Evolutionary conservation across 2,329 filamentous ascomycete genomes (phyloP), one percentile per base, ranked within the genome.

Genomic region (Cladosporium sp.): DNA sequence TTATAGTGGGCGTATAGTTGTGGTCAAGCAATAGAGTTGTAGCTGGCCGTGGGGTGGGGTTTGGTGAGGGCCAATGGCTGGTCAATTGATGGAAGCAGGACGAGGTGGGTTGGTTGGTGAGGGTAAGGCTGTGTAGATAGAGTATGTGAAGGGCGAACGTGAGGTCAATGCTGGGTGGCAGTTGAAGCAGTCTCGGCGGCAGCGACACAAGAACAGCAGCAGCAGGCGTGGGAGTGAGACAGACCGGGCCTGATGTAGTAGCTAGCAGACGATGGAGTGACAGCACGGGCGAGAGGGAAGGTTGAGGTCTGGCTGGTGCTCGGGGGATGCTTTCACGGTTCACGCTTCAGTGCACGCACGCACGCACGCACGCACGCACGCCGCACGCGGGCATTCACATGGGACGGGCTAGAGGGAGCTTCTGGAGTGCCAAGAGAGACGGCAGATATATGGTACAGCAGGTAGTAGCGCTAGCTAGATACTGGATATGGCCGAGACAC

Each of bases 31-130:
- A 57, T 54, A 57, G 30, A 39, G 30, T 23, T 57, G 59, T 32
- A 14, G 48, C 46, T 28, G 18, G n/a, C 26, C 16, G 26, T 25
- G 25, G 51, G 58, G n/a, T 54, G 30, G 32, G 49, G 32, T 34
- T 46, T 56, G 49, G 59, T 34, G 5, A 51, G 21, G 60, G 34
- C 60, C 60, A 63, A 63, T 63, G 60, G 60, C 60, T 46, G 21
- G 32, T 63, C 34, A 49, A 56, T 56, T 34, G 60, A 39, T 28
- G n/a, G 49, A 62, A 26, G 60, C 30, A 39, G 26, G 46, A 49
- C 16, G 26, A 25, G 58, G 10, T 14, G n/a, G 7, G 60, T 63
- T 23, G n/a, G n/a, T n/a, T n/a, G n/a, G n/a, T n/a, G 60, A 32
- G 60, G 30, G 60, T 28, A 34, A 46, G 34, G 34, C 34, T 39